Conservation (phyloP, 495 filamentous ascomycete species). For the Lophiotrema nucula region DNA sequence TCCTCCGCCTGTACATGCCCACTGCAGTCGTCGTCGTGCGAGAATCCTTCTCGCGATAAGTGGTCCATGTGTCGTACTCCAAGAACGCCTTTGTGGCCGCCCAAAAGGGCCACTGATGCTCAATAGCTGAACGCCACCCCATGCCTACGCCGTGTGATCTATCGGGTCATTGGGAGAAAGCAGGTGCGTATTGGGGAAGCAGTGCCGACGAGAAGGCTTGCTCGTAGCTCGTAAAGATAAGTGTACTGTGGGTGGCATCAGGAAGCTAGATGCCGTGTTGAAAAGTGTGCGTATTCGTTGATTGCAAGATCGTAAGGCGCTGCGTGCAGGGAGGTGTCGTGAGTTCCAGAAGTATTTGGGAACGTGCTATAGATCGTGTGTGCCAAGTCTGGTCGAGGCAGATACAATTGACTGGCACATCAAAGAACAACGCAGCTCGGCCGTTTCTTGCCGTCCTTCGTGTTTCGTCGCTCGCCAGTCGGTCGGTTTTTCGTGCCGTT, state of each 20-base stretch:
- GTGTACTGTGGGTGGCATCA: too few species aligned
- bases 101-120: background rate
- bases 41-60: too few species aligned
- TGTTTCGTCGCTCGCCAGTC: background rate
- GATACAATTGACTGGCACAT: background rate
- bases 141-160: constrained; percentile 4
- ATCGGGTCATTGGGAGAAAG: background rate
- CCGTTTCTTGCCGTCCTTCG: constrained; percentile 3
- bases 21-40: too few species aligned
- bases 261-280: too few species aligned
- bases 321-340: too few species aligned
- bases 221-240: too few species aligned
- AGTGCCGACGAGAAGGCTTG: background rate
- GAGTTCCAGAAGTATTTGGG: too few species aligned
- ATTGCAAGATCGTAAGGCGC: too few species aligned
- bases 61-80: constrained; percentile 2
- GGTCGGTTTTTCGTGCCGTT: background rate
- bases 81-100: background rate
- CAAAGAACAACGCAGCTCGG: constrained; percentile 29
- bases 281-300: too few species aligned
- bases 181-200: background rate
- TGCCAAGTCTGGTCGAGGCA: too few species aligned
- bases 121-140: constrained; percentile 4
- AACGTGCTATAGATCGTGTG: too few species aligned
- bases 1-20: too few species aligned